Evolutionary conservation across 257 asterid genomes (phyloP).

Genomic region (Penstemon eatonii): DNA sequence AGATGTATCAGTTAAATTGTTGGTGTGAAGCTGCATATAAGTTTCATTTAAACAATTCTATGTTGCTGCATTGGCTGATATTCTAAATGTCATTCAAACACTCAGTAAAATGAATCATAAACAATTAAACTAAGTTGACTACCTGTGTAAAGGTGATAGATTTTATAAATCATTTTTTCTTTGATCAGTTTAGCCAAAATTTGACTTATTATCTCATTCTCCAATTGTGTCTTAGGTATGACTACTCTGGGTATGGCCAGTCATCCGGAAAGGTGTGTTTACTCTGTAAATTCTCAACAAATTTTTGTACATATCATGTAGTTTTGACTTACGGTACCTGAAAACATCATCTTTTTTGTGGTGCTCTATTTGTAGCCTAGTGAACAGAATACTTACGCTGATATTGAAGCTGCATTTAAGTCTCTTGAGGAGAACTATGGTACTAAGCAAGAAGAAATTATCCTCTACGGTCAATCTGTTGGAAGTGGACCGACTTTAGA

Average conservation of each 20-base stretch:
- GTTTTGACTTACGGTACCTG: background rate
- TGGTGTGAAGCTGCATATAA: no score
- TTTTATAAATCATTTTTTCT: slow-evolving; percentile 4
- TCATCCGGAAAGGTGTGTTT: slow-evolving; percentile 83
- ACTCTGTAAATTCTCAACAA: background rate
- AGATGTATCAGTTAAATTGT: no score
- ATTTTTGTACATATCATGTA: background rate
- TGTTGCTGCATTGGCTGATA: no score
- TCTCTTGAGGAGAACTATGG: slow-evolving; percentile 69
- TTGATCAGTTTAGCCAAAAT: background rate
- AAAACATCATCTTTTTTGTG: slow-evolving; percentile 16
- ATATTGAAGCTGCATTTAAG: slow-evolving; percentile 62
- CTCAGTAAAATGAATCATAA: no score
- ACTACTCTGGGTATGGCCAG: slow-evolving; percentile 93
- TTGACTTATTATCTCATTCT: slow-evolving; percentile 27
- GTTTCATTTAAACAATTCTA: no score
- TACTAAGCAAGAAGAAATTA: slow-evolving; percentile 57
- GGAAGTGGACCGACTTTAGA: slow-evolving; percentile 71
- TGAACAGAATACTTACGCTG: slow-evolving; percentile 68
- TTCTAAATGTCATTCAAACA: no score
- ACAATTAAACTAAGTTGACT: no score
- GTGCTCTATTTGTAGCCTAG: slow-evolving; percentile 45
- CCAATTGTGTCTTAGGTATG: slow-evolving; percentile 59
- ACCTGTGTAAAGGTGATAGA: background rate
- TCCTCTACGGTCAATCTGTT: slow-evolving; percentile 65